Base-by-base conservation (phyloP, 2,329 filamentous ascomycete species). In the Cladobotryum mycophilum region DNA sequence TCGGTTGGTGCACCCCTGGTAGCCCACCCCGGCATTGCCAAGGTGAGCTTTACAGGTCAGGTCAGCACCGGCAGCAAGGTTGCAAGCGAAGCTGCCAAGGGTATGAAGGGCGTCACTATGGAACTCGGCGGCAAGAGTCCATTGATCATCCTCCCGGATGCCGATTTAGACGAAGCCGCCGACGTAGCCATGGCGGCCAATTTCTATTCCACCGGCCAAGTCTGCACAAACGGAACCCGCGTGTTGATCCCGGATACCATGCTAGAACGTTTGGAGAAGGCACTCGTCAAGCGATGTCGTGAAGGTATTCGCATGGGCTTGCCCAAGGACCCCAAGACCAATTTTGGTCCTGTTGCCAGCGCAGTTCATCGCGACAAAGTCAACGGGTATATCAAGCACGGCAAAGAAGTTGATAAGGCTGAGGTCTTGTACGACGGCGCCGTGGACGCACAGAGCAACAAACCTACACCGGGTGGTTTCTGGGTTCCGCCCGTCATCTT, bases 181-280 rank as follows among this genome's bases (percentile, higher is more conserved):
- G 85, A 95, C 61, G 86, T 88, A 30, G 89, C 89, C 56, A 91
- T 95, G 86, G 89, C 95, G 76, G 90, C 89, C 60, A 95, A 95
- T 69, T 95, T 95, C 72, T 95, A 88, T 76, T 90, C 86, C 58
- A 88, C 87, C 0, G 90, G 90, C 30, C 90, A 96, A 69, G 89
- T 95, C 46, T 96, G 90, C 77, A 95, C 90, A 46, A 95, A 95
- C 66, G 90, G 90, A 45, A 95, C 90, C 1, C 79, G 90, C 11
- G 89, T 95, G 34, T 95, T 95, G 65, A 78, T 96, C 3, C 89
- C 86, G 0, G 70, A 76, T 34, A 64, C 70, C 36, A 76, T 89
- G 66, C 83, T 90, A 64, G 51, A 70, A 13, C 74, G 72, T 0
- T 91, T 95, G 57, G 88, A 95, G 66, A 73, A 76, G 59, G 71